Evolutionary conservation across 1,139 yeast species (phyloP).

Genomic region (Suhomyces yuchorum): DNA sequence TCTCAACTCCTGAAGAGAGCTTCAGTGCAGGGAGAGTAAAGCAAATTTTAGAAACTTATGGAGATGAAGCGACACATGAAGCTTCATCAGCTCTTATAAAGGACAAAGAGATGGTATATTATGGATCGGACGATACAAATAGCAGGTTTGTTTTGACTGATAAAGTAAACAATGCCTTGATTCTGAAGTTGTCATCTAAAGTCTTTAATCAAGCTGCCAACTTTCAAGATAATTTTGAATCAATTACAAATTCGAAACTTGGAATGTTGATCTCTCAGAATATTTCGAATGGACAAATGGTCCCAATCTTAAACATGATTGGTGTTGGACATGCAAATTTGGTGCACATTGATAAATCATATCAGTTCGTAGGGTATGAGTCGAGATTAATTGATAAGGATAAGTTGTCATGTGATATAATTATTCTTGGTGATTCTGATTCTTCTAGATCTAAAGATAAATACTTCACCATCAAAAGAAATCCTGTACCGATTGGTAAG

Average conservation of each 20-base stretch:
- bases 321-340: conserved; percentile 40
- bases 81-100: conserved; percentile 57
- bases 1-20: conserved; percentile 54
- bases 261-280: conserved; percentile 62
- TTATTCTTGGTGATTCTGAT: conserved; percentile 23
- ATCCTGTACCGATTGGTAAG: conserved; percentile 55
- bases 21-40: conserved; percentile 49
- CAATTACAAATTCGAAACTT: conserved; percentile 41
- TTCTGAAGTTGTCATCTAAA: conserved; percentile 39
- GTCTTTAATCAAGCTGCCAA: conserved; percentile 49
- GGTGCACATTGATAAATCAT: conserved; percentile 55
- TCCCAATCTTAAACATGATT: conserved; percentile 51
- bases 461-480: conserved; percentile 10
- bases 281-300: conserved; percentile 60
- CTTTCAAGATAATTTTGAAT: conserved; percentile 43
- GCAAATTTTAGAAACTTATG: conserved; percentile 43
- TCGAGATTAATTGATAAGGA: conserved; percentile 64
- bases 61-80: conserved; percentile 45
- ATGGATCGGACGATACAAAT: conserved; percentile 46
- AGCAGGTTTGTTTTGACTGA: conserved; percentile 63
- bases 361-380: conserved; percentile 56
- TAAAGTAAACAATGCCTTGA: conserved; percentile 45
- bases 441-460: neutral
- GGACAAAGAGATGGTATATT: conserved; percentile 54
- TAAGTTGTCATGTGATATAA: conserved; percentile 63